Evolutionary conservation across 495 filamentous ascomycete genomes (phyloP), one percentile per base, ranked within the genome.

Genomic region (Neurospora intermedia): DNA sequence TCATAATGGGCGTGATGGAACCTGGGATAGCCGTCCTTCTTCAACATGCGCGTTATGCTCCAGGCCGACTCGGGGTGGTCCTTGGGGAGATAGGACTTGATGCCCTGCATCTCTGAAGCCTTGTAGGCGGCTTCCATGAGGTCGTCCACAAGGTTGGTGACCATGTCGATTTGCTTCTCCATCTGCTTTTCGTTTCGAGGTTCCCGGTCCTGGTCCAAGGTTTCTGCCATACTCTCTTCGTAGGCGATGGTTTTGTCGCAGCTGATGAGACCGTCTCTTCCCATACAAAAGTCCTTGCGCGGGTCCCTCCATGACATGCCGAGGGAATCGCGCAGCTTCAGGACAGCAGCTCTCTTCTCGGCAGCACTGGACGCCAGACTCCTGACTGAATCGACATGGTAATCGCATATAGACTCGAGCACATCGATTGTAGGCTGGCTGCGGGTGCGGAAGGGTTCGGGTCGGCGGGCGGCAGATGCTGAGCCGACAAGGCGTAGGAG

Each of bases 21-120:
- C 35, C 75, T 69, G 16, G 83, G 83, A 72, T 82, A 84, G 40
- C 78, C 78, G 2, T 81, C 79, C 1, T 77, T 78, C 10, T 75
- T 69, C 31, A 82, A 69, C 76, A 80, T 69, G 7, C 76, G 73
- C n/a, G 81, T 77, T 54, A 75, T 72, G 27, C 75, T 77, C 46
- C 41, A 66, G 5, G 77, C 74, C n/a, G 80, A 82, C n/a, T 82
- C 78, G n/a, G 74, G 76, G 40, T 77, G 79, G 23, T 45, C 38
- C 9, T 46, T 62, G 2, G 74, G 31, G 5, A 69, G 72, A 3
- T 73, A 46, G 7, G 45, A 43, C 6, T 66, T 66, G 11, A 71
- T 66, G n/a, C 62, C 54, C 6, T 80, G 71, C n/a, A 38, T 18
- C 38, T 76, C 74, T 4, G 73, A 69, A 7, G 35, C 31, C 41